Base-by-base conservation (phyloP, 2,329 filamentous ascomycete genomes). In the Teratosphaeriaceae sp. region DNA sequence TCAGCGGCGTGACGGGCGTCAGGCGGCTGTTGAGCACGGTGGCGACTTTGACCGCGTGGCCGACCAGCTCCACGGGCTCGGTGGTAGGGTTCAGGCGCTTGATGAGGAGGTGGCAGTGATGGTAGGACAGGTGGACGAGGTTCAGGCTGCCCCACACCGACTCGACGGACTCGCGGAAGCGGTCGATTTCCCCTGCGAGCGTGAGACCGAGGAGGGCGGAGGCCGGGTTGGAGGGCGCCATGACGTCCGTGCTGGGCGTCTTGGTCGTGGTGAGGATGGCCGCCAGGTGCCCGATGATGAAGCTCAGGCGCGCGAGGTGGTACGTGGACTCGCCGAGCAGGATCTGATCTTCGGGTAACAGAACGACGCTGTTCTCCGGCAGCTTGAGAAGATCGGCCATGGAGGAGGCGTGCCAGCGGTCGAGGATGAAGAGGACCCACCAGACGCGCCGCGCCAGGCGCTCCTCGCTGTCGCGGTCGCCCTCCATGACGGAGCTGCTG, bases 321-420 rank as follows among this genome's bases (percentile, higher is more conserved):
- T 78, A 87, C 18, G 76, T 74, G 16, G 71, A 69, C 36, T 83
- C 78, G 26, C 82, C 83, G 3, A 87, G 65, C 6, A 83, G 60
- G 13, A 66, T 63, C 47, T 75, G 73, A 44, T 88, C 72, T 36
- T 79, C 78, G 1, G 75, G 72, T 5, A 76, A 67, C 19, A 83
- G 65, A 12, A 83, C 73, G 5, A 80, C 72, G 40, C 72, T 78
- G 47, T 76, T 73, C 51, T 84, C 76, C 1, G 76, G 77, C 44
- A 88, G 78, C 45, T 81, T 70, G 11, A 78, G 55, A 3, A 81
- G 78, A 47, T 74, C 78, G 11, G 76, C 78, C 3, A 76, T 82
- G 18, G 78, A 80, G n/a, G 79, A 74, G 3, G 84, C 80, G 57
- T 85, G 79, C 81, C 82, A 88, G 13, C 82, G 75, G 55, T 88